These are phyloP conservation scores for Helicocarpus griseus DNA, from an alignment of 2,329 filamentous ascomycete species.

Conservation along the genomic window DNA sequence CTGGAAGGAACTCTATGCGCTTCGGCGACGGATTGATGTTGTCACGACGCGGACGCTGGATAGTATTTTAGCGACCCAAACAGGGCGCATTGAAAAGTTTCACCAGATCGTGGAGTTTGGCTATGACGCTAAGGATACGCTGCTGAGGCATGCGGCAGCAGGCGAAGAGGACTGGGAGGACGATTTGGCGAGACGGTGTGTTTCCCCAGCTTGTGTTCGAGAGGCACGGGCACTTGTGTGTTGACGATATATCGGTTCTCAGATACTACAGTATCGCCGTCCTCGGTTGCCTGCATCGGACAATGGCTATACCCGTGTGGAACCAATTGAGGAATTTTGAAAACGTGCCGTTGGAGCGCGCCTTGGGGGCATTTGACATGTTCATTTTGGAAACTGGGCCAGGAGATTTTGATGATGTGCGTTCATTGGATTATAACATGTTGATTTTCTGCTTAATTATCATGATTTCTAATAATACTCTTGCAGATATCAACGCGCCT, in stretches of 20 bases:
- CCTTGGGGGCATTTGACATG: constrained; percentile 76
- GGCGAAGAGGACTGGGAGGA: constrained; percentile 56
- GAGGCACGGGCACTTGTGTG: too few relatives aligned
- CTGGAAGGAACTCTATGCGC: constrained; percentile 64
- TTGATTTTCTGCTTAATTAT: too few relatives aligned
- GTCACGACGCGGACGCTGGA: constrained; percentile 50
- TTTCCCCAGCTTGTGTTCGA: constrained; percentile 11
- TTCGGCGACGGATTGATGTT: constrained; percentile 45
- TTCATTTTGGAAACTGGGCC: constrained; percentile 67
- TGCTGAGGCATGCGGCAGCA: constrained; percentile 56
- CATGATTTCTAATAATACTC: background rate
- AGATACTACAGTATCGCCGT: constrained; percentile 68
- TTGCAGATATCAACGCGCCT: constrained; percentile 53
- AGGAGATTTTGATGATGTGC: constrained; percentile 65
- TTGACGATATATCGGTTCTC: background rate
- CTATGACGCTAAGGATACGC: constrained; percentile 80
- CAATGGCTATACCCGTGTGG: constrained; percentile 72
- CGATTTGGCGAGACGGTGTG: constrained; percentile 52
- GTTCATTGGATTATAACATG: constrained; percentile 15
- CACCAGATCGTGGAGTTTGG: constrained; percentile 62
- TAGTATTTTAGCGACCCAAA: constrained; percentile 59
- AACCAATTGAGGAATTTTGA: constrained; percentile 43
- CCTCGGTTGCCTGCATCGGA: constrained; percentile 70
- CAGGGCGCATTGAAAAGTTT: constrained; percentile 59
- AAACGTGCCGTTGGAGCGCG: constrained; percentile 57